phyloP scores from a whole-genome alignment of 2,329 filamentous ascomycete species.

The Madurella fahalii region DNA sequence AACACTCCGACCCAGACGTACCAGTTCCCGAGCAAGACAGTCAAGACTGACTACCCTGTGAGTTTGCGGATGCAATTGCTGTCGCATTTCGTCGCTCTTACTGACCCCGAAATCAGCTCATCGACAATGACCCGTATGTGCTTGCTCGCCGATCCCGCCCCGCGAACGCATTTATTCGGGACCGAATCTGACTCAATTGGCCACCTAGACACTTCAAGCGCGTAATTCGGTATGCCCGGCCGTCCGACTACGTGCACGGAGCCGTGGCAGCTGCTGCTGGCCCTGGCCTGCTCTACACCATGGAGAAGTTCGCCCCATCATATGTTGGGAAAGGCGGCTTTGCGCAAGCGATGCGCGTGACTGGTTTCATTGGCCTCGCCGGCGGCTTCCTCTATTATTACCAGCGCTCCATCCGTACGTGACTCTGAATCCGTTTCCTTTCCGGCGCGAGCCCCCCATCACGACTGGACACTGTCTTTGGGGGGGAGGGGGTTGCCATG shows the following conservation, averaged over 20 bases:
- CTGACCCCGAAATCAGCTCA: slow-evolving; percentile 62
- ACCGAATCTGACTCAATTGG: slow-evolving; percentile 30
- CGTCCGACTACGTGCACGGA: slow-evolving; percentile 75
- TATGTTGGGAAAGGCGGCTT: slow-evolving; percentile 80
- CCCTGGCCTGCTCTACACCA: slow-evolving; percentile 68
- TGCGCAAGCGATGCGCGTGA: slow-evolving; percentile 74
- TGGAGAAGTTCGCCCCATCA: slow-evolving; percentile 83
- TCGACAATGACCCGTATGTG: slow-evolving; percentile 96
- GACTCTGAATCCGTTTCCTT: slow-evolving; percentile 8
- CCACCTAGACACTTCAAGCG: slow-evolving; percentile 75
- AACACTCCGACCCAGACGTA: slow-evolving; percentile 41
- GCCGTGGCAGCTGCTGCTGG: slow-evolving; percentile 64
- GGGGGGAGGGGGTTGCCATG: no score
- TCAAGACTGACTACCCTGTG: slow-evolving; percentile 84
- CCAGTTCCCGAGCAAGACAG: slow-evolving; percentile 67
- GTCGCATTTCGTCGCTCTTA: background rate
- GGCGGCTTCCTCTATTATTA: slow-evolving; percentile 86
- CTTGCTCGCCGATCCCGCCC: slow-evolving; percentile 1
- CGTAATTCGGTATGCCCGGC: slow-evolving; percentile 80
- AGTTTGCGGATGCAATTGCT: slow-evolving; percentile 34
- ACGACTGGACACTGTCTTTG: no score
- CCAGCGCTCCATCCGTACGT: slow-evolving; percentile 76
- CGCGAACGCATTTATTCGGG: background rate
- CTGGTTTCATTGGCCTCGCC: slow-evolving; percentile 64
- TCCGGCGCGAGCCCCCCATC: background rate